phyloP scores from a whole-genome alignment of 495 filamentous ascomycete genomes.

The Aspergillus olivimuriae region DNA sequence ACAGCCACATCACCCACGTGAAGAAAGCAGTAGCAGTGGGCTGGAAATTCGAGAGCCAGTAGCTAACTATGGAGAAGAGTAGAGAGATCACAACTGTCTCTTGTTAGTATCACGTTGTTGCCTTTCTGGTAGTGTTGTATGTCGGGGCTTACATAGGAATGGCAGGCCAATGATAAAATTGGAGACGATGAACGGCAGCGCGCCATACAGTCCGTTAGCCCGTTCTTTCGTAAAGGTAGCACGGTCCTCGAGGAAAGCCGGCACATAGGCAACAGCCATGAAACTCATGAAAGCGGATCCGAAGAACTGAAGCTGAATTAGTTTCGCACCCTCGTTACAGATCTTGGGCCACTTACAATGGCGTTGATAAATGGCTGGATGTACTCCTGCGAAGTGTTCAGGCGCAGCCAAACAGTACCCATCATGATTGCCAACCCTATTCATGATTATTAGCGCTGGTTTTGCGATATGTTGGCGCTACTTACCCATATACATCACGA shows the following conservation, averaged over 20 bases:
- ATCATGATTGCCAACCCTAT: constrained; percentile 73
- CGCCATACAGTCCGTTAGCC: constrained; percentile 73
- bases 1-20: constrained; percentile 79
- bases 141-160: constrained; percentile 48
- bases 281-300: constrained; percentile 84
- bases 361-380: constrained; percentile 77
- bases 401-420: constrained; percentile 77
- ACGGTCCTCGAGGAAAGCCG: constrained; percentile 74
- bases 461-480: no score
- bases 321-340: no score
- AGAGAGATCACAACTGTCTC: constrained; percentile 56
- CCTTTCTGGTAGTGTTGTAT: constrained; percentile 5
- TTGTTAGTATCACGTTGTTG: constrained; percentile 3
- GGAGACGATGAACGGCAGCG: constrained; percentile 62
- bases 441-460: no score
- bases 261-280: constrained; percentile 83
- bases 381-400: constrained; percentile 54
- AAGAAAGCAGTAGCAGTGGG: constrained; percentile 61
- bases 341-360: constrained; percentile 42
- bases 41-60: constrained; percentile 76
- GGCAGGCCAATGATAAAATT: constrained; percentile 80
- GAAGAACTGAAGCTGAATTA: constrained; percentile 47
- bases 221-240: constrained; percentile 69
- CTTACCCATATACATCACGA: constrained; percentile 75
- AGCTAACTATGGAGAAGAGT: constrained; percentile 66